Conservation (phyloP, 1,284 basidiomycete species). For the Cutaneotrichosporon dermatis region DNA sequence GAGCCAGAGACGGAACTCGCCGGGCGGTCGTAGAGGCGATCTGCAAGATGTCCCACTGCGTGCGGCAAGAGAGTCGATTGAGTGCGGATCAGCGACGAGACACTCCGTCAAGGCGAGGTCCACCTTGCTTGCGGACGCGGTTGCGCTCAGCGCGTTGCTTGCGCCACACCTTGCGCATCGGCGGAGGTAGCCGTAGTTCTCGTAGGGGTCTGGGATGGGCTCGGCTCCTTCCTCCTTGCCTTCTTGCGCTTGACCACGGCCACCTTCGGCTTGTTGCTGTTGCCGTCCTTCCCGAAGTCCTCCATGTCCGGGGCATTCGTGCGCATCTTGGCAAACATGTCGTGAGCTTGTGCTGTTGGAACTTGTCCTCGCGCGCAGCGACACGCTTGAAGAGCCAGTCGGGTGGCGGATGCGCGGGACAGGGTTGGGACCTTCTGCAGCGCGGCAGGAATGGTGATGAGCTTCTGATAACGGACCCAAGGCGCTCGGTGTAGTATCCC, state of each 20-base stretch:
- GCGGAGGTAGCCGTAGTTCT: slow-evolving; percentile 78
- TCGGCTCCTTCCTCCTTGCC: slow-evolving; percentile 32
- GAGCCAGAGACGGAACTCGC: slow-evolving; percentile 87
- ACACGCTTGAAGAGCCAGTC: slow-evolving; percentile 96
- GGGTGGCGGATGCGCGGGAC: slow-evolving; percentile 94
- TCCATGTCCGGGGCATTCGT: slow-evolving; percentile 38
- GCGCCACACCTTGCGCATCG: slow-evolving; percentile 77
- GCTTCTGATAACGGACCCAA: slow-evolving; percentile 98
- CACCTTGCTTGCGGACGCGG: slow-evolving; percentile 44
- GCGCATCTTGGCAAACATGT: slow-evolving; percentile 74
- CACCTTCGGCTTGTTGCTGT: slow-evolving; percentile 38
- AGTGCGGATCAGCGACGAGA: slow-evolving; percentile 76
- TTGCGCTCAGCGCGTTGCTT: slow-evolving; percentile 55
- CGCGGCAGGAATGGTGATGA: slow-evolving; percentile 98
- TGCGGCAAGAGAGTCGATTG: slow-evolving; percentile 61
- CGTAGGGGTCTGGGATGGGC: slow-evolving; percentile 56
- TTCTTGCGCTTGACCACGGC: slow-evolving; percentile 59
- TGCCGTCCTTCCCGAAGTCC: slow-evolving; percentile 54
- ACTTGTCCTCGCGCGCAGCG: slow-evolving; percentile 85
- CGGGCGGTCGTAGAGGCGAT: slow-evolving; percentile 73
- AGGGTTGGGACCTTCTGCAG: slow-evolving; percentile 97
- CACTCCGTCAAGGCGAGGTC: slow-evolving; percentile 49
- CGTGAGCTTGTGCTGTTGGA: slow-evolving; percentile 95
- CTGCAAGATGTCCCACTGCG: slow-evolving; percentile 89
- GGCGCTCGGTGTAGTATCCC: slow-evolving; percentile 96